A percentile compares a stretch with the other conserved stretches of the same genome.
Evolutionary conservation across 352 stramenopile genomes (phyloP).

Genomic region (Pythium vanterpoolii): DNA sequence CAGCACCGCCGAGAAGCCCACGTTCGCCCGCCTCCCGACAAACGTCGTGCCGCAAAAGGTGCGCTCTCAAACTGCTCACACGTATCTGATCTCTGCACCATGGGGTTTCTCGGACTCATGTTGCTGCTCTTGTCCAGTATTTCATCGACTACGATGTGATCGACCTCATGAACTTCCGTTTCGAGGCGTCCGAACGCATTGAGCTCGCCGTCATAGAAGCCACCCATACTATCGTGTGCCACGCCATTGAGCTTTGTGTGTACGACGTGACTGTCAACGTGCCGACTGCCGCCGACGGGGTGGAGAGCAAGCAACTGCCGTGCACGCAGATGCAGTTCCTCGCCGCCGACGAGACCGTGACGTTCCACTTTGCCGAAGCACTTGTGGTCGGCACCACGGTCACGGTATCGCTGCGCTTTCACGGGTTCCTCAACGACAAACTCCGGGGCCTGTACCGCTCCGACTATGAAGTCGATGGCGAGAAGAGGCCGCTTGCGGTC

Average conservation of each 20-base stretch:
- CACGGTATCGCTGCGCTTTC: slow-evolving; percentile 54
- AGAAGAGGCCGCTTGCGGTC: slow-evolving; percentile 92
- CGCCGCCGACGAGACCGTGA: slow-evolving; percentile 51
- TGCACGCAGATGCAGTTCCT: slow-evolving; percentile 50
- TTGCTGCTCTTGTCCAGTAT: slow-evolving; percentile 29
- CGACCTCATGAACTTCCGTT: slow-evolving; percentile 75
- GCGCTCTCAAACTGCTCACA: not conserved
- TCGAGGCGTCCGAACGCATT: slow-evolving; percentile 67
- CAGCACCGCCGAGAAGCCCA: slow-evolving; percentile 3
- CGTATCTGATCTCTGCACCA: too few species aligned
- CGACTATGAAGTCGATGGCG: slow-evolving; percentile 90
- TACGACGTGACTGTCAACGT: slow-evolving; percentile 64
- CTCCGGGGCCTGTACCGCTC: slow-evolving; percentile 96
- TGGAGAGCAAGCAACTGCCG: slow-evolving; percentile 29
- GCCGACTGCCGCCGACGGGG: slow-evolving; percentile 15
- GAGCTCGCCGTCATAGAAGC: slow-evolving; percentile 46
- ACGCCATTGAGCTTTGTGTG: slow-evolving; percentile 93
- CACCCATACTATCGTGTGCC: slow-evolving; percentile 85
- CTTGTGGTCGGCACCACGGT: slow-evolving; percentile 31
- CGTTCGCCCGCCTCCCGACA: slow-evolving; percentile 55
- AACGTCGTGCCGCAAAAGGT: slow-evolving; percentile 61
- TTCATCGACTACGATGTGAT: slow-evolving; percentile 72
- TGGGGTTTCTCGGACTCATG: too few species aligned
- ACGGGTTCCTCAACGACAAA: slow-evolving; percentile 88
- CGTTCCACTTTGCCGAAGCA: slow-evolving; percentile 50